phyloP scores from a whole-genome alignment of 306 rosid genomes.

The Ammopiptanthus mongolicus region DNA sequence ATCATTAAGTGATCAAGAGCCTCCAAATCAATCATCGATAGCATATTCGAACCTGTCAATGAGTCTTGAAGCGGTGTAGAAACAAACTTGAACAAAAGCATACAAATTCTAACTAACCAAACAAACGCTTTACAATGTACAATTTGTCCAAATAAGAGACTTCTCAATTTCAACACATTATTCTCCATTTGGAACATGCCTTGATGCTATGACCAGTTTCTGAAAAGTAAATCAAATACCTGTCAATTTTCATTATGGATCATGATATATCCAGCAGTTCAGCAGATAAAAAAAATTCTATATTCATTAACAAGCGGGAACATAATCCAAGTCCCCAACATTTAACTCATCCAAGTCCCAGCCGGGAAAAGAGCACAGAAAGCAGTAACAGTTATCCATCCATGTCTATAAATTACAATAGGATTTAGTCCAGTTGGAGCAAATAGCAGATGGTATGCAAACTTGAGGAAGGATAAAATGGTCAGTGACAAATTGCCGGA shows the following conservation, averaged over 20 bases:
- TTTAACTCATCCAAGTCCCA: neutral
- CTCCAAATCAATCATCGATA: neutral
- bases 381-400: neutral
- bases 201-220: conserved; percentile 22
- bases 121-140: conserved; percentile 22
- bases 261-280: neutral
- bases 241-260: neutral
- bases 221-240: neutral
- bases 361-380: neutral
- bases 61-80: conserved; percentile 7
- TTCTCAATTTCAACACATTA: neutral
- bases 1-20: conserved; percentile 6
- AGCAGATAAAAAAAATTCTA: neutral
- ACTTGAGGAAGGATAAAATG: conserved; percentile 2
- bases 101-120: conserved; percentile 15
- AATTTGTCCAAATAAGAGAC: conserved; percentile 5
- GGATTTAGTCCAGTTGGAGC: conserved; percentile 1
- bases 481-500: neutral
- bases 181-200: conserved; percentile 14
- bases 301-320: neutral
- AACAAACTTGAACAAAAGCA: conserved; percentile 21
- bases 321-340: neutral
- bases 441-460: neutral
- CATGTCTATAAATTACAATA: neutral
- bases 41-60: conserved; percentile 16